Base-by-base conservation (phyloP, 176 grass and related monocot genomes). In the Phyllostachys edulis region DNA sequence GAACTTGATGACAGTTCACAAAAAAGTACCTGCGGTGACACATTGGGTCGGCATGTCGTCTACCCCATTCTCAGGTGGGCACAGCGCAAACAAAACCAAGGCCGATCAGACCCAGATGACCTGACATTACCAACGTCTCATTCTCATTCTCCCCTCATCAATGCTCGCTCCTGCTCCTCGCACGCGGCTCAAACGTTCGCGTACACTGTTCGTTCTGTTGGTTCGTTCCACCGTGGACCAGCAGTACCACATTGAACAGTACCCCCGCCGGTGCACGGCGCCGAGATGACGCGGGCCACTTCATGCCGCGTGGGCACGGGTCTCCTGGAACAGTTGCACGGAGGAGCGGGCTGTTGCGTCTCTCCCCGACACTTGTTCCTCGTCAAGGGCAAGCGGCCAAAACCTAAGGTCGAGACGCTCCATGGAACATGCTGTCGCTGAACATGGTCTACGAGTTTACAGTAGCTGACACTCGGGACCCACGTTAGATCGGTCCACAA, bases 331-430 rank as follows among this genome's bases (percentile, higher is more conserved):
- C 55, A 18, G 49, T 26, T 56, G 7, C 64, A 69, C 7, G 44
- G 32, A 80, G 45, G 44, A 0, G 5, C 10, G 16, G 5, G n/a
- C 14, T 2, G 7, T 9, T 37, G 12, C 10, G 5, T 5, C 11
- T 1, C 21, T 23, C 20, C 27, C 79, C 80, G 65, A 88, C 86
- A 83, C 66, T 9, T 50, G 61, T 82, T 76, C 71, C 38, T 56
- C 50, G 69, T 54, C 5, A 24, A 29, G 3, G 39, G 51, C 62
- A 78, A 81, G 12, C 29, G 54, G 20, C n/a, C 66, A 37, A 9
- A 32, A 7, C 29, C 15, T 46, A 0, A 16, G 16, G n/a, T 10
- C 2, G 15, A 68, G 75, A 37, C 52, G 32, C 70, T 59, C n/a
- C 34, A 55, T 6, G 59, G 20, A 0, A 0, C 0, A 4, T 0